Conservation (phyloP, 2,329 filamentous ascomycete genomes). For the Penicillium brevicompactum region DNA sequence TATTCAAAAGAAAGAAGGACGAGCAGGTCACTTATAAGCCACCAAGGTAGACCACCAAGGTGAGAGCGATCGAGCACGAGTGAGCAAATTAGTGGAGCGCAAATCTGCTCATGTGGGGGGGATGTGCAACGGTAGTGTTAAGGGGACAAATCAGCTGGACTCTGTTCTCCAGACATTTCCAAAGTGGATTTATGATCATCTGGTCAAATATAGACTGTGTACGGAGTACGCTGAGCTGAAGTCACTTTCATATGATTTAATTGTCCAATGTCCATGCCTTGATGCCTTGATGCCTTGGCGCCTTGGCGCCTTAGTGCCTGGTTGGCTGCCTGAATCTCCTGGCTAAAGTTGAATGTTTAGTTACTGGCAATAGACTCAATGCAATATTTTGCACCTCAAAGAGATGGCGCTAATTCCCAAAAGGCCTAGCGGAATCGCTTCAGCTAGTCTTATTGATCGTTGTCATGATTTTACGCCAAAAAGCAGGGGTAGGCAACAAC, state of each 20-base stretch:
- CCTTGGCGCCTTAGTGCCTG: not conserved
- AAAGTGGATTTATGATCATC: too few relatives aligned
- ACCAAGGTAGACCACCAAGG: slow-evolving; percentile 19
- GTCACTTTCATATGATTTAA: not conserved
- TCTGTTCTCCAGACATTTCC: too few relatives aligned
- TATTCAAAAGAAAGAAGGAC: not conserved
- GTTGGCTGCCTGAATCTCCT: not conserved
- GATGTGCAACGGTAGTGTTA: not conserved
- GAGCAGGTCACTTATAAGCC: not conserved
- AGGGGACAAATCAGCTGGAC: not conserved
- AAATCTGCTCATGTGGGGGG: slow-evolving; percentile 21
- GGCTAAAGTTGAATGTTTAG: not conserved
- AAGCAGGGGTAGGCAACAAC: not conserved
- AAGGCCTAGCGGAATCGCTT: not conserved
- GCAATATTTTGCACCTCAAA: too few relatives aligned
- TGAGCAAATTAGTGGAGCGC: slow-evolving; percentile 13
- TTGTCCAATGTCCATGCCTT: not conserved
- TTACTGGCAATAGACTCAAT: not conserved
- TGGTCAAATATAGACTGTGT: too few relatives aligned
- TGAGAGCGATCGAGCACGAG: slow-evolving; percentile 32
- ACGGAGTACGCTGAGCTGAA: too few relatives aligned
- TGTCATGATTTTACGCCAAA: not conserved
- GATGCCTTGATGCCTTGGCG: not conserved
- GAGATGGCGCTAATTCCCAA: not conserved
- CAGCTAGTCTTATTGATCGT: not conserved